These are phyloP conservation scores for Magnaporthiopsis incrustans DNA, from an alignment of 2,329 filamentous ascomycete genomes.

Conservation along the genomic window DNA sequence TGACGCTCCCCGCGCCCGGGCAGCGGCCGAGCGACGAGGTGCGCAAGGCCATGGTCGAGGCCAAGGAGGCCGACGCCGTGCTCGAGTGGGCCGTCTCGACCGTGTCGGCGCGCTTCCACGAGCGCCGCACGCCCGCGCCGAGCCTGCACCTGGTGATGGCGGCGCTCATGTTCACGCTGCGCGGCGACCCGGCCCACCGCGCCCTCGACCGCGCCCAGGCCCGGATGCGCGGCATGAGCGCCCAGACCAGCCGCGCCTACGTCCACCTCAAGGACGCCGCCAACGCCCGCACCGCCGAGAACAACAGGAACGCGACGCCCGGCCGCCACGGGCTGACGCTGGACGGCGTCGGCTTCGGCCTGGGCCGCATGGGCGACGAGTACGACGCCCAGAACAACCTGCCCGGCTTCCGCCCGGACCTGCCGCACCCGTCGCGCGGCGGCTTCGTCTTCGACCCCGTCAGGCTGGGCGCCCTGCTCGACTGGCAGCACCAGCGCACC, in stretches of 20 bases:
- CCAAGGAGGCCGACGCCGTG: slow-evolving; percentile 11
- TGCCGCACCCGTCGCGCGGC: slow-evolving; percentile 8
- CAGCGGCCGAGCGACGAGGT: background rate
- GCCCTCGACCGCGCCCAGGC: slow-evolving; percentile 13
- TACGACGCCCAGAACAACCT: slow-evolving; percentile 14
- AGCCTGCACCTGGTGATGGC: slow-evolving; percentile 9
- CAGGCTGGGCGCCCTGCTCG: slow-evolving; percentile 7
- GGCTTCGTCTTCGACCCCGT: slow-evolving; percentile 11
- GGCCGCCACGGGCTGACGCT: slow-evolving; percentile 10
- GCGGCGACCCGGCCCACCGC: slow-evolving; percentile 10
- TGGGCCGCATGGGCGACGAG: slow-evolving; percentile 10
- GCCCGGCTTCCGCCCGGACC: slow-evolving; percentile 11
- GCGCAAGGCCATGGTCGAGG: slow-evolving; percentile 5
- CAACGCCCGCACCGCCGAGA: slow-evolving; percentile 5
- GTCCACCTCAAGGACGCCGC: slow-evolving; percentile 11
- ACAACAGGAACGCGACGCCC: background rate
- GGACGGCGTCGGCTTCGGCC: slow-evolving; percentile 9
- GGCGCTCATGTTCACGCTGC: slow-evolving; percentile 11
- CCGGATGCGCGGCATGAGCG: slow-evolving; percentile 11
- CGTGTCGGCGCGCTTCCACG: slow-evolving; percentile 8
- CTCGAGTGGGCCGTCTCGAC: slow-evolving; percentile 11
- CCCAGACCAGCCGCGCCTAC: slow-evolving; percentile 7
- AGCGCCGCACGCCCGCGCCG: background rate
- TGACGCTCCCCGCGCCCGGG: background rate
- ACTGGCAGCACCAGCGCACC: slow-evolving; percentile 9